phyloP scores from a whole-genome alignment of 345 rosid genomes.

The Eucalyptus grandis region DNA sequence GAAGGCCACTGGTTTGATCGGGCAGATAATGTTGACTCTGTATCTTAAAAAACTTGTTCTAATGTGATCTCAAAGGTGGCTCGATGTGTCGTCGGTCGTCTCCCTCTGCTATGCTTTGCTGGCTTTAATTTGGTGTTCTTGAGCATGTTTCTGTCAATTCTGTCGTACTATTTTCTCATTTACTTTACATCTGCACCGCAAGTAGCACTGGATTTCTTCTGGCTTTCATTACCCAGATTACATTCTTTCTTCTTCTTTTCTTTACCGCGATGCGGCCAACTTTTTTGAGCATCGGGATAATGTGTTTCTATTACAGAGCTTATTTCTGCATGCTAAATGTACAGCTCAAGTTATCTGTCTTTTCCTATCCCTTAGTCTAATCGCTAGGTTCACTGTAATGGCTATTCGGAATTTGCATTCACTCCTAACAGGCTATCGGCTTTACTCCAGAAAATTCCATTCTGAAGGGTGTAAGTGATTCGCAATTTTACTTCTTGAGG shows the following conservation, averaged over 20 bases:
- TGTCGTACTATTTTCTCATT: not conserved
- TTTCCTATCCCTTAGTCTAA: too few relatives aligned
- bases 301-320: not conserved
- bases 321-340: not conserved
- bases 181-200: not conserved
- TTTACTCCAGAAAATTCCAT: too few relatives aligned
- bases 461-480: too few relatives aligned
- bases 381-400: too few relatives aligned
- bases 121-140: not conserved
- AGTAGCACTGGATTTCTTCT: not conserved
- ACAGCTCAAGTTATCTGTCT: too few relatives aligned
- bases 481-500: too few relatives aligned
- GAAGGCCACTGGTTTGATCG: not conserved
- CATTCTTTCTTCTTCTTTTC: not conserved
- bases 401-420: too few relatives aligned
- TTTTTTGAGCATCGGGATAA: not conserved
- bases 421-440: too few relatives aligned
- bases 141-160: not conserved
- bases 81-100: not conserved
- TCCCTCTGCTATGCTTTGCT: not conserved
- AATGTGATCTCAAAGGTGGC: not conserved
- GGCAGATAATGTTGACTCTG: not conserved
- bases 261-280: not conserved
- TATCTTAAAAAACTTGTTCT: not conserved
- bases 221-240: not conserved